Base-by-base conservation (phyloP, 2,329 filamentous ascomycete genomes). In the Coniochaeta sp. region DNA sequence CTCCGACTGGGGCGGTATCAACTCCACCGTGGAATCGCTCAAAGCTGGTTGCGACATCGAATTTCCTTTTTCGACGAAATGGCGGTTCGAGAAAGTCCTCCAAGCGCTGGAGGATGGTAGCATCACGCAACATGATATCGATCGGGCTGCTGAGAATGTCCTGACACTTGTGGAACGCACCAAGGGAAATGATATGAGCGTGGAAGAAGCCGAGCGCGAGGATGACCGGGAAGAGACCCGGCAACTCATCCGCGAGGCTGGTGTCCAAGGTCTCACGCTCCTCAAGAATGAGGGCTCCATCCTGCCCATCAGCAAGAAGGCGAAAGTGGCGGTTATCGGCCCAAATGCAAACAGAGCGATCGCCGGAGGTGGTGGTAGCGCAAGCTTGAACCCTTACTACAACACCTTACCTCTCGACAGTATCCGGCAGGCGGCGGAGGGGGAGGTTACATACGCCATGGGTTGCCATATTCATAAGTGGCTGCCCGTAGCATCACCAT, bases 301-400 rank as follows among this genome's bases (percentile, higher is more conserved):
- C n/a, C 74, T 89, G 8, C 86, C 86, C 0, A 80, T 89, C 61
- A 77, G 80, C 62, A 71, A 77, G 7, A 76, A 76, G 28, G 79
- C 79, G 60, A 87, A 80, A 68, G 79, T 89, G 60, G 86, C 86
- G 3, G 79, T 89, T 61, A 88, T 89, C 58, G 86, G 86, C 0
- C 86, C 86, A 1, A 89, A 89, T 63, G 85, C 85, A 22, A 87
- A 88, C 68, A 76, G 85, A 59, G 82, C 86, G 0, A 87, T 89
- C 64, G 85, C 84, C n/a, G 84, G 83, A 17, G 86, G 87, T 57
- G 86, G 86, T 44, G 86, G 87, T 57, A 89, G 86, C 67, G 86
- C 87, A 19, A 87, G 83, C 63, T 73, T 89, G 56, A 88, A 88
- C 68, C 85, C 87, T 0, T 89, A 89, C 71, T 89, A 89, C 70